Percentiles rank a stretch among this genome's conserved stretches.
These are phyloP conservation scores for Bullera alba DNA, from an alignment of 768 basidiomycete genomes.

Conservation along the genomic window DNA sequence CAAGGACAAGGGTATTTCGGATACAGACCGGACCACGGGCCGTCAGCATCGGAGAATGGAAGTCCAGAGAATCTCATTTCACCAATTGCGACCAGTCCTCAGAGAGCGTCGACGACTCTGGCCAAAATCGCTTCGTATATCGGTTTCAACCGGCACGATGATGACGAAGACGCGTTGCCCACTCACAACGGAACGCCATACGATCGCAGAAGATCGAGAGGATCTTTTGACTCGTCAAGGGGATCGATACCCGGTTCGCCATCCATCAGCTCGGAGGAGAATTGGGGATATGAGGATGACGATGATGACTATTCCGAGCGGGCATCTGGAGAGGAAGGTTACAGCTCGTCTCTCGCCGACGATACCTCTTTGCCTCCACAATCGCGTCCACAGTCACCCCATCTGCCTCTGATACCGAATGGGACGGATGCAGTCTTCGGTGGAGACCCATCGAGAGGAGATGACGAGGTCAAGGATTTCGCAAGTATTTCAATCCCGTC, in stretches of 20 bases:
- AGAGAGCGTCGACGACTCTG: constrained; percentile 18
- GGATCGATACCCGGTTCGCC: constrained; percentile 13
- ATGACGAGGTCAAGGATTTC: constrained; percentile 31
- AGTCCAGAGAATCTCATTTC: constrained; percentile 1
- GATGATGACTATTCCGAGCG: constrained; percentile 37
- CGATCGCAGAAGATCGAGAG: constrained; percentile 12
- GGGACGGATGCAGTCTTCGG: constrained; percentile 40
- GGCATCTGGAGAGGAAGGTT: constrained; percentile 39
- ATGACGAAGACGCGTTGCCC: constrained; percentile 32
- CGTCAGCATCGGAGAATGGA: neutral
- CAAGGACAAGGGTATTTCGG: constrained; percentile 18
- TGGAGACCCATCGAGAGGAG: constrained; percentile 23
- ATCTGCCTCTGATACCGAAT: constrained; percentile 39
- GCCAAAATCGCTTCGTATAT: constrained; percentile 34
- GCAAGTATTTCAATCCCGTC: constrained; percentile 32
- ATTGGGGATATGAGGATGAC: constrained; percentile 43
- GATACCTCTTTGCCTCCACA: constrained; percentile 46
- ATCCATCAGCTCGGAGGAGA: constrained; percentile 34
- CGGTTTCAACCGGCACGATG: constrained; percentile 27
- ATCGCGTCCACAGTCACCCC: constrained; percentile 43
- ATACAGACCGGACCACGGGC: constrained; percentile 1
- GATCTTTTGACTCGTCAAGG: constrained; percentile 26
- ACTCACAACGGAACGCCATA: neutral
- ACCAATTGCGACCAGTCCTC: constrained; percentile 11
- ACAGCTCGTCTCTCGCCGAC: constrained; percentile 42